phyloP scores from a whole-genome alignment of 768 basidiomycete genomes.

The Pleurotus tuber-regium region DNA sequence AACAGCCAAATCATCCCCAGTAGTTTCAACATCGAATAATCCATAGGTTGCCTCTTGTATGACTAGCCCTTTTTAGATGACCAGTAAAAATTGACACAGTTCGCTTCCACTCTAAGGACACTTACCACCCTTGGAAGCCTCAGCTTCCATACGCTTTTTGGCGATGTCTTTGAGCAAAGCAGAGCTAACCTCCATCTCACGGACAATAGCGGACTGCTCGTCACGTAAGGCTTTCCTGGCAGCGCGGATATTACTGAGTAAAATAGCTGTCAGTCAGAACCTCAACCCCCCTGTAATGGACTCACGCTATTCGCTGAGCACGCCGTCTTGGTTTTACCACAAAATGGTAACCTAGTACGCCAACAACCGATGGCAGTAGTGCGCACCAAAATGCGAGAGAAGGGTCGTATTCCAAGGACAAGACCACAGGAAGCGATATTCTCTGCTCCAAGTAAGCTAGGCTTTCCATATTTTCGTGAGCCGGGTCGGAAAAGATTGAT shows the following conservation, averaged over 20 bases:
- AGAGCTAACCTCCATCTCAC: constrained; percentile 62
- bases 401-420: constrained; percentile 50
- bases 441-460: constrained; percentile 55
- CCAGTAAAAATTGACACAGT: constrained; percentile 15
- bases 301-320: constrained; percentile 52
- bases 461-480: constrained; percentile 31
- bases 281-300: constrained; percentile 9
- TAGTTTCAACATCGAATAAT: constrained; percentile 46
- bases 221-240: constrained; percentile 61
- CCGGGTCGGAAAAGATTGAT: constrained; percentile 5
- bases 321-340: constrained; percentile 55
- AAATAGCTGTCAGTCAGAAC: constrained; percentile 7
- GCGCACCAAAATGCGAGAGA: constrained; percentile 47
- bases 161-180: constrained; percentile 67
- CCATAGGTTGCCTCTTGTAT: constrained; percentile 77
- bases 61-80: constrained; percentile 56
- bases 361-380: constrained; percentile 53
- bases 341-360: constrained; percentile 54
- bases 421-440: constrained; percentile 53
- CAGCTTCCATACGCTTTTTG: constrained; percentile 57
- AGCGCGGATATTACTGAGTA: constrained; percentile 63
- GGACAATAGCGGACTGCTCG: constrained; percentile 55
- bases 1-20: constrained; percentile 53
- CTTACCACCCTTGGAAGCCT: constrained; percentile 67
- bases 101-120: constrained; percentile 7